Conservation (phyloP, 169 alveolate genomes). For the Plasmodium gaboni region DNA sequence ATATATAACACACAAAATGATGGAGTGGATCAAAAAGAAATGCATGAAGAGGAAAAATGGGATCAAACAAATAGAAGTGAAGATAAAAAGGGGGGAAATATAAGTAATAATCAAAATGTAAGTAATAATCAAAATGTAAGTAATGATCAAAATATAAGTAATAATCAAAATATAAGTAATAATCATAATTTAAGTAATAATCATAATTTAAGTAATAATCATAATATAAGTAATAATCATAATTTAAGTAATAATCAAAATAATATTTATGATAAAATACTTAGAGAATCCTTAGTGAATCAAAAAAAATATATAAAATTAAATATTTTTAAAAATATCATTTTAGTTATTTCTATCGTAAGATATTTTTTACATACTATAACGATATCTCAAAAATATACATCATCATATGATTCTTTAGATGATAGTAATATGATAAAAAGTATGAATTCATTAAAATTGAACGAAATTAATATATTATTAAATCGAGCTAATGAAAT, state of each 20-base stretch:
- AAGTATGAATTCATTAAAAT: neutral
- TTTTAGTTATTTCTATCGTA: conserved; percentile 18
- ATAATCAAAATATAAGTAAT: too few species aligned
- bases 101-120: too few species aligned
- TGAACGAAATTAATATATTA: conserved; percentile 12
- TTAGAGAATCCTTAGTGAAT: too few species aligned
- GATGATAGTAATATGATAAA: conserved; percentile 7
- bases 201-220: too few species aligned
- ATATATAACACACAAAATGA: conserved; percentile 2
- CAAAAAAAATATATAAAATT: neutral
- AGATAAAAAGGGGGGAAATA: neutral
- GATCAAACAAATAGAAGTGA: neutral
- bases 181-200: too few species aligned
- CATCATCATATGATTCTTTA: conserved; percentile 37
- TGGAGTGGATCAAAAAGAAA: neutral
- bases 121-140: too few species aligned
- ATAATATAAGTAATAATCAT: too few species aligned
- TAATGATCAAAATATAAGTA: too few species aligned
- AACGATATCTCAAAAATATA: conserved; percentile 35
- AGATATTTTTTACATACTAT: conserved; percentile 45
- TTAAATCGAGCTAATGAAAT: conserved; percentile 31
- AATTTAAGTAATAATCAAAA: too few species aligned
- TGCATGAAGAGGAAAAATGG: neutral
- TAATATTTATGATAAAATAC: too few species aligned
- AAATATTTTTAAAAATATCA: conserved; percentile 12